Evolutionary conservation across 1,284 basidiomycete genomes (phyloP).

Genomic region (Schizopora paradoxa): DNA sequence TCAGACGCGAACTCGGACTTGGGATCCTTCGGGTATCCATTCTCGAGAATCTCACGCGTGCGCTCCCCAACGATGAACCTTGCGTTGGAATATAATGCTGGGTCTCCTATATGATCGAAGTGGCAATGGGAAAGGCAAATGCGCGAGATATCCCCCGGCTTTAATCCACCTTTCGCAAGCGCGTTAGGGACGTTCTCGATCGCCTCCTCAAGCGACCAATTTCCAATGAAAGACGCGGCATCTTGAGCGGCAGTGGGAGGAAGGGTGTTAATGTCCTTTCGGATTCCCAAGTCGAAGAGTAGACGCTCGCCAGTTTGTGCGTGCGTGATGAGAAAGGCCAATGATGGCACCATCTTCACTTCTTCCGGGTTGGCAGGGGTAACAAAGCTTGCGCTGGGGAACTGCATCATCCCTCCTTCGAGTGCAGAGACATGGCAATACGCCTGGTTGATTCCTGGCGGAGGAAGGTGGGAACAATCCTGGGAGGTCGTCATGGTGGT

Average conservation of each 20-base stretch:
- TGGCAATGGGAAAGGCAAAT: constrained; percentile 49
- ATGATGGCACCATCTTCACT: constrained; percentile 14
- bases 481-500: too few relatives aligned
- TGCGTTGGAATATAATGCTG: constrained; percentile 39
- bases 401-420: constrained; percentile 16
- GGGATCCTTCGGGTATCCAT: constrained; percentile 40
- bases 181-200: constrained; percentile 42
- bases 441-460: constrained; percentile 14
- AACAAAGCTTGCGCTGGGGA: constrained; percentile 12
- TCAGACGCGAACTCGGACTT: constrained; percentile 30
- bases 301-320: constrained; percentile 12
- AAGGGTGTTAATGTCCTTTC: constrained; percentile 14
- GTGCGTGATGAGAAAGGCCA: constrained; percentile 21
- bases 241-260: background rate
- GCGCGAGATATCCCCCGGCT: constrained; percentile 36
- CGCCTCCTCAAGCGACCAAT: background rate
- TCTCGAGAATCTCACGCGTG: constrained; percentile 29
- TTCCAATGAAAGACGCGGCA: background rate
- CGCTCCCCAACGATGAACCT: constrained; percentile 41
- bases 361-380: constrained; percentile 6
- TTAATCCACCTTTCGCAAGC: constrained; percentile 41
- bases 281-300: constrained; percentile 22
- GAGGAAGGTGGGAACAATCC: too few relatives aligned
- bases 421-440: constrained; percentile 20
- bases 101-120: constrained; percentile 41